These are phyloP conservation scores for Penicillium hesseltinei DNA, from an alignment of 2,329 filamentous ascomycete species.

Conservation along the genomic window DNA sequence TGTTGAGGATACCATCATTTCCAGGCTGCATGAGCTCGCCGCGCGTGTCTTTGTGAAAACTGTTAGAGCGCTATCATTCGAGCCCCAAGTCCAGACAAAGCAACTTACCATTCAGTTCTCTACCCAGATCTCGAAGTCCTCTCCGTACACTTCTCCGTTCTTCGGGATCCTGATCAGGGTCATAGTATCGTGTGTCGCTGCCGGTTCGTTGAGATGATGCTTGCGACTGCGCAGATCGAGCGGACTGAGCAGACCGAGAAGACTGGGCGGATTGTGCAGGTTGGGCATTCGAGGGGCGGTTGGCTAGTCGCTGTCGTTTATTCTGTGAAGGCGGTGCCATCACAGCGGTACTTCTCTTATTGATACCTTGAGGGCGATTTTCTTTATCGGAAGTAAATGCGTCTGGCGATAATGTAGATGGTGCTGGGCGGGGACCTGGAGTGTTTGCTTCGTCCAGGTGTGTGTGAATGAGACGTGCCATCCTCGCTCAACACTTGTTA, in stretches of 20 bases:
- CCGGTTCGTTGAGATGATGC: conserved; percentile 25
- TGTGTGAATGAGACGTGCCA: conserved; percentile 27
- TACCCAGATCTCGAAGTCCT: conserved; percentile 65
- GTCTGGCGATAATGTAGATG: conserved; percentile 35
- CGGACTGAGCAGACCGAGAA: neutral
- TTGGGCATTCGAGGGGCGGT: conserved; percentile 32
- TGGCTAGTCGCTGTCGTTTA: conserved; percentile 49
- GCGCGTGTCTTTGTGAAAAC: conserved; percentile 56
- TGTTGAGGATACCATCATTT: conserved; percentile 63
- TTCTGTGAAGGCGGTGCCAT: conserved; percentile 24
- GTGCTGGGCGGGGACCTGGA: conserved; percentile 20
- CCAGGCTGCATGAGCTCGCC: conserved; percentile 68
- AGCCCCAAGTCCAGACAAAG: neutral
- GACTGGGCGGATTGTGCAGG: neutral
- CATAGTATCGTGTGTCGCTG: conserved; percentile 59
- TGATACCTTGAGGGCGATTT: conserved; percentile 41
- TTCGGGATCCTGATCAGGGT: conserved; percentile 77
- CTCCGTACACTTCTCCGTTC: conserved; percentile 70
- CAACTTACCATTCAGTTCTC: conserved; percentile 56
- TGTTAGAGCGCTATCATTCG: conserved; percentile 1
- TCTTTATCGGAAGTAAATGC: conserved; percentile 51
- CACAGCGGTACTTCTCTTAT: conserved; percentile 35
- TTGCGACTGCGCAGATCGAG: conserved; percentile 16
- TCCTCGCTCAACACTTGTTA: conserved; percentile 22
- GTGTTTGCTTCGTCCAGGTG: conserved; percentile 16